These are phyloP conservation scores for Fusarium sarcochroum DNA, from an alignment of 2,329 filamentous ascomycete species.

Conservation along the genomic window DNA sequence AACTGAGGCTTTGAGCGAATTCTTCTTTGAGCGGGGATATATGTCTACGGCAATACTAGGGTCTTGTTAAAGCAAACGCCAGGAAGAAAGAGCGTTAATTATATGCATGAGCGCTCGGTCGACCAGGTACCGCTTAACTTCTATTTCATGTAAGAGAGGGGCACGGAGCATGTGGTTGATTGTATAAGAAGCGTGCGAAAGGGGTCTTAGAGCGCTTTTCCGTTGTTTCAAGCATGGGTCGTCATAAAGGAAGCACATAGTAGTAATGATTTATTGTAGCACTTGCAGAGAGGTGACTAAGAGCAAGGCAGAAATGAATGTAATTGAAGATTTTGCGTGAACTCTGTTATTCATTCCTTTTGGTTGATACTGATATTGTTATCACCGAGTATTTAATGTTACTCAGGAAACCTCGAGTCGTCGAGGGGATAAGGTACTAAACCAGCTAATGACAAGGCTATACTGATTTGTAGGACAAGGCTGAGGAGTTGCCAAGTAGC, in stretches of 20 bases:
- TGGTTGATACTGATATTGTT: background rate
- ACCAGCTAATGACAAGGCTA: conserved; percentile 31
- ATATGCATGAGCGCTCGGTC: conserved; percentile 29
- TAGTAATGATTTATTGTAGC: conserved; percentile 46
- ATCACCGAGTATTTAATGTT: conserved; percentile 1
- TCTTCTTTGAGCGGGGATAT: conserved; percentile 10
- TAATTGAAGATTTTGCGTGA: conserved; percentile 42
- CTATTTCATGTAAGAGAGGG: conserved; percentile 23
- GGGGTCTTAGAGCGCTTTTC: conserved; percentile 31
- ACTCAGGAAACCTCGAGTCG: conserved; percentile 32
- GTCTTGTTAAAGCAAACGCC: conserved; percentile 16
- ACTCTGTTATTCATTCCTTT: background rate
- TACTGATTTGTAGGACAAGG: conserved; percentile 28
- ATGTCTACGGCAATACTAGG: conserved; percentile 6
- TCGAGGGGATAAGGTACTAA: conserved; percentile 18
- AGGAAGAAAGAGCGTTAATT: conserved; percentile 31
- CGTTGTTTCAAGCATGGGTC: conserved; percentile 38
- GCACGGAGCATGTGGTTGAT: conserved; percentile 31
- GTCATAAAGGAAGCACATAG: conserved; percentile 46
- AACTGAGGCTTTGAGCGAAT: conserved; percentile 78
- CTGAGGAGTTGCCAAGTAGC: conserved; percentile 20
- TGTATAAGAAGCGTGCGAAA: conserved; percentile 41
- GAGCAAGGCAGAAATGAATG: conserved; percentile 33
- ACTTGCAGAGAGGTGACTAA: conserved; percentile 3
- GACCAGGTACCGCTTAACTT: conserved; percentile 23